These are phyloP conservation scores for Penicillium ochrochloron DNA, from an alignment of 495 filamentous ascomycete genomes.

Conservation along the genomic window DNA sequence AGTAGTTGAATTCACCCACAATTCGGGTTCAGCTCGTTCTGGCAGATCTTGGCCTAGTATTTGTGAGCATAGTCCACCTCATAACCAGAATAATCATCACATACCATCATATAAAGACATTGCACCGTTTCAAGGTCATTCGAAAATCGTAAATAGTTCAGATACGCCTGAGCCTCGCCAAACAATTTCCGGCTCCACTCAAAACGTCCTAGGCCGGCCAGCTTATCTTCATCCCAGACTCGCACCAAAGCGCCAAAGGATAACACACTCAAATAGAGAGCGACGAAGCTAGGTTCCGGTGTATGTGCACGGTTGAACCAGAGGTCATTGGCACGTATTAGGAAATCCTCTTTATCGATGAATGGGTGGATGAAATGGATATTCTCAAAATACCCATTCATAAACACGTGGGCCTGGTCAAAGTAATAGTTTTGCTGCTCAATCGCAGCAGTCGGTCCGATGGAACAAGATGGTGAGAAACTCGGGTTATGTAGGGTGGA, in stretches of 20 bases:
- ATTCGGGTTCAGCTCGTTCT: conserved; percentile 50
- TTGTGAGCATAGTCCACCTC: conserved; percentile 5
- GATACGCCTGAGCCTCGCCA: conserved; percentile 42
- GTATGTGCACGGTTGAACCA: conserved; percentile 41
- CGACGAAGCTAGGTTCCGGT: conserved; percentile 45
- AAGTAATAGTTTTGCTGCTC: conserved; percentile 47
- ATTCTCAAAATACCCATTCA: conserved; percentile 51
- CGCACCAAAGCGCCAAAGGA: conserved; percentile 45
- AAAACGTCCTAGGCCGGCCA: conserved; percentile 44
- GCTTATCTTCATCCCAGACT: conserved; percentile 43
- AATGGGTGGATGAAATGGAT: conserved; percentile 49
- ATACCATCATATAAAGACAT: conserved; percentile 48
- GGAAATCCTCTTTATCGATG: conserved; percentile 47
- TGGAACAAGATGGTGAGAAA: conserved; percentile 39
- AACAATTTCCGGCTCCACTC: conserved; percentile 52
- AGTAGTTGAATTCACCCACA: conserved; percentile 25
- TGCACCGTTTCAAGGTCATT: conserved; percentile 50
- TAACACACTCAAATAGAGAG: conserved; percentile 45
- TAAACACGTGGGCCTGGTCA: conserved; percentile 47
- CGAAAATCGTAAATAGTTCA: conserved; percentile 43
- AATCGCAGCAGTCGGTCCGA: conserved; percentile 23
- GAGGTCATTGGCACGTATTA: conserved; percentile 41
- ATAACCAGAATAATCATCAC: background rate
- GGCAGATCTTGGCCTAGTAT: conserved; percentile 45
- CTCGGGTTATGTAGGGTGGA: conserved; percentile 46